phyloP scores from a whole-genome alignment of 371 early-diverging fungal species.

The Apophysomyces sp. region DNA sequence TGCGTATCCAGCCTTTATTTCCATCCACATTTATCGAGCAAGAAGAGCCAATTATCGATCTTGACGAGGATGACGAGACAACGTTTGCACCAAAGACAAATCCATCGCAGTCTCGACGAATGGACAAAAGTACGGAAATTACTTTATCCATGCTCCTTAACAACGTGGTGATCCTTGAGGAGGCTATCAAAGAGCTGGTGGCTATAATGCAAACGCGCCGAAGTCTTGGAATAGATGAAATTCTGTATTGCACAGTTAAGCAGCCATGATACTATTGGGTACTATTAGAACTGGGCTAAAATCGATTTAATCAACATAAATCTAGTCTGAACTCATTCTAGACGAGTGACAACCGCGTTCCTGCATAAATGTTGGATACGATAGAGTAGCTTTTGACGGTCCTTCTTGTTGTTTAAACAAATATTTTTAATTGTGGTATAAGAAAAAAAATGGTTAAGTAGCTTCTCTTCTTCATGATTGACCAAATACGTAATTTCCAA shows the following conservation, averaged over 20 bases:
- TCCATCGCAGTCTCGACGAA: constrained; percentile 34
- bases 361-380: too few species aligned
- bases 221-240: constrained; percentile 76
- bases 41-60: constrained; percentile 37
- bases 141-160: constrained; percentile 70
- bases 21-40: constrained; percentile 58
- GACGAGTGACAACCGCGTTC: too few species aligned
- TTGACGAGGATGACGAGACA: constrained; percentile 48
- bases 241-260: constrained; percentile 38
- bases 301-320: too few species aligned
- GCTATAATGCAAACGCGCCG: constrained; percentile 81
- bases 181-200: constrained; percentile 87
- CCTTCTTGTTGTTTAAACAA: too few species aligned
- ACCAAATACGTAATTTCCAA: too few species aligned
- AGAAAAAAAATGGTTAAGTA: too few species aligned
- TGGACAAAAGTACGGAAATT: constrained; percentile 54
- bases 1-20: constrained; percentile 60
- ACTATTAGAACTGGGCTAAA: too few species aligned
- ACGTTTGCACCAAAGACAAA: constrained; percentile 43
- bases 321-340: too few species aligned
- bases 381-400: too few species aligned
- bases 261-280: too few species aligned
- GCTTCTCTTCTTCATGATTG: too few species aligned
- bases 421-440: too few species aligned
- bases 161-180: constrained; percentile 91